These are phyloP conservation scores for Flaveria linearis DNA, from an alignment of 129 eudicot genomes.

Conservation along the genomic window DNA sequence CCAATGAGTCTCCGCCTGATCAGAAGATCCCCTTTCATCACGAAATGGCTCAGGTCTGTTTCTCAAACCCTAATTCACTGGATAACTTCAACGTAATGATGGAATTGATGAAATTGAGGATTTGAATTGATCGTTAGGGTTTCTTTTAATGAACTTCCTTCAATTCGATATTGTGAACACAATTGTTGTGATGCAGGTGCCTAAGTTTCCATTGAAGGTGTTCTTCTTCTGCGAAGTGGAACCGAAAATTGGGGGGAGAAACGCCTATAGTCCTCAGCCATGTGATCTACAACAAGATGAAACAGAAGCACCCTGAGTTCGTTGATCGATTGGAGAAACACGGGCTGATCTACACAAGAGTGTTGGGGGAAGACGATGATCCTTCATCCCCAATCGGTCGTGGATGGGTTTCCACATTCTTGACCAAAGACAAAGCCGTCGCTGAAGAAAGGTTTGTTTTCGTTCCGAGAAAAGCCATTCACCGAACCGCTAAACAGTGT, in stretches of 20 bases:
- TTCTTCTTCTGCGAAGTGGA: slow-evolving; percentile 95
- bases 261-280: slow-evolving; percentile 96
- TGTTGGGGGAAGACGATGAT: slow-evolving; percentile 86
- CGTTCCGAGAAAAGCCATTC: neutral
- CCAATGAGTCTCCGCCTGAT: slow-evolving; percentile 96
- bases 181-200: slow-evolving; percentile 51
- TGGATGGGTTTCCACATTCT: slow-evolving; percentile 93
- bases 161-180: neutral
- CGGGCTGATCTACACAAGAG: slow-evolving; percentile 76
- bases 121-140: too few relatives aligned
- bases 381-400: slow-evolving; percentile 97
- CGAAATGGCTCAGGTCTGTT: slow-evolving; percentile 89
- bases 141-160: too few relatives aligned
- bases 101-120: neutral
- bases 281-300: slow-evolving; percentile 81
- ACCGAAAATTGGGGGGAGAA: slow-evolving; percentile 86
- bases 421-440: slow-evolving; percentile 74
- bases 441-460: slow-evolving; percentile 83
- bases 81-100: neutral
- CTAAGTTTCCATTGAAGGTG: slow-evolving; percentile 81
- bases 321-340: slow-evolving; percentile 71
- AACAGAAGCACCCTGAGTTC: slow-evolving; percentile 72
- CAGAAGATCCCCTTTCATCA: slow-evolving; percentile 95
- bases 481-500: too few relatives aligned
- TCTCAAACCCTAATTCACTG: neutral